These are phyloP conservation scores for Sarcodon sp. DNA, from an alignment of 768 basidiomycete species.

Conservation along the genomic window DNA sequence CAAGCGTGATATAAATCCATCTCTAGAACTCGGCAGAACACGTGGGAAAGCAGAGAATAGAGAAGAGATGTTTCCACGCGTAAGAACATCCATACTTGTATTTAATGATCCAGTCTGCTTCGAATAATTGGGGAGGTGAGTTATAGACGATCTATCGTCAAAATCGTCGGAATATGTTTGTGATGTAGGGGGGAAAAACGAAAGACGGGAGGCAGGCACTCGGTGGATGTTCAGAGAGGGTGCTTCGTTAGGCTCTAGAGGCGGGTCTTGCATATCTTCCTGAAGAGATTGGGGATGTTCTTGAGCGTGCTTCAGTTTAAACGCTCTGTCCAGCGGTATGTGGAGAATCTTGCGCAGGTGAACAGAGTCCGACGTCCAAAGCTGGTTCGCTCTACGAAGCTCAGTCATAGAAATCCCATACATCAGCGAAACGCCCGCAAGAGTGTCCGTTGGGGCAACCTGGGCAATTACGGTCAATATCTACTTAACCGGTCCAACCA, in stretches of 20 bases:
- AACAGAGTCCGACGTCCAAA: slow-evolving; percentile 90
- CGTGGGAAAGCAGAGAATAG: slow-evolving; percentile 3
- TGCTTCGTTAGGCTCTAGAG: neutral
- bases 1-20: slow-evolving; percentile 6
- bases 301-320: slow-evolving; percentile 27
- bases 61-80: slow-evolving; percentile 4
- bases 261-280: neutral
- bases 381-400: slow-evolving; percentile 77
- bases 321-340: slow-evolving; percentile 58
- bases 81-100: slow-evolving; percentile 3
- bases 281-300: neutral
- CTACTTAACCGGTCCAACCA: too few relatives aligned
- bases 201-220: slow-evolving; percentile 17
- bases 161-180: neutral
- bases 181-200: slow-evolving; percentile 18
- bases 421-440: slow-evolving; percentile 79
- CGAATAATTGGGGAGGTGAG: neutral
- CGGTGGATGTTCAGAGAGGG: slow-evolving; percentile 8
- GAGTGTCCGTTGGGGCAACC: slow-evolving; percentile 66
- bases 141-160: neutral
- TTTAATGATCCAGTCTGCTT: neutral
- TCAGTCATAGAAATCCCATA: slow-evolving; percentile 80
- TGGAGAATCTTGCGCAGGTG: slow-evolving; percentile 76
- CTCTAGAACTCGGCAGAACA: neutral
- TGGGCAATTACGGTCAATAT: slow-evolving; percentile 12